Evolutionary conservation across 345 rosid genomes (phyloP).

Genomic region (Linum lewisii): DNA sequence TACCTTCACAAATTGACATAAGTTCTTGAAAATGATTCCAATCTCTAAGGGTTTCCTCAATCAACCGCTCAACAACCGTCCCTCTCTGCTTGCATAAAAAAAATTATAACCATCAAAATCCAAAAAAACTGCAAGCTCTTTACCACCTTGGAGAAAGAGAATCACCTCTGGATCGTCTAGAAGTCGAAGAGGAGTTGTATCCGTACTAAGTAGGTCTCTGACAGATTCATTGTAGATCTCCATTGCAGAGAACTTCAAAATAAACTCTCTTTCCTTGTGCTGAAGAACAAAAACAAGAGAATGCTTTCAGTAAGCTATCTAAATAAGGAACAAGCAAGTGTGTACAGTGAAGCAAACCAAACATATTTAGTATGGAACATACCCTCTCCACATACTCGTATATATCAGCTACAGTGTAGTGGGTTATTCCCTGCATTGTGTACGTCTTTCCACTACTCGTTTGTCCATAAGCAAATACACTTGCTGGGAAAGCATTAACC

Average conservation of each 20-base stretch:
- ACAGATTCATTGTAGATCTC: conserved; percentile 97
- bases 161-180: conserved; percentile 91
- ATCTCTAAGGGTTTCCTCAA: conserved; percentile 59
- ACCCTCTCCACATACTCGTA: conserved; percentile 69
- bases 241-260: conserved; percentile 79
- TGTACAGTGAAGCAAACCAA: not conserved
- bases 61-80: conserved; percentile 79
- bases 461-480: conserved; percentile 96
- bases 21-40: conserved; percentile 76
- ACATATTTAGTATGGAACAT: conserved; percentile 1
- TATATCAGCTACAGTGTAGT: conserved; percentile 63
- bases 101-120: not conserved
- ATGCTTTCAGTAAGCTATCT: not conserved
- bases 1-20: conserved; percentile 69
- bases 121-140: conserved; percentile 10
- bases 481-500: conserved; percentile 40
- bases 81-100: conserved; percentile 53
- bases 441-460: conserved; percentile 95
- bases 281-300: not conserved
- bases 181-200: conserved; percentile 65
- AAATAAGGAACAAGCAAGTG: not conserved
- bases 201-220: conserved; percentile 71
- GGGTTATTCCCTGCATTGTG: conserved; percentile 86
- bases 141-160: conserved; percentile 14
- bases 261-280: conserved; percentile 80